Conservation (phyloP, 2,329 filamentous ascomycete species). For the Aspergillus terreus region DNA sequence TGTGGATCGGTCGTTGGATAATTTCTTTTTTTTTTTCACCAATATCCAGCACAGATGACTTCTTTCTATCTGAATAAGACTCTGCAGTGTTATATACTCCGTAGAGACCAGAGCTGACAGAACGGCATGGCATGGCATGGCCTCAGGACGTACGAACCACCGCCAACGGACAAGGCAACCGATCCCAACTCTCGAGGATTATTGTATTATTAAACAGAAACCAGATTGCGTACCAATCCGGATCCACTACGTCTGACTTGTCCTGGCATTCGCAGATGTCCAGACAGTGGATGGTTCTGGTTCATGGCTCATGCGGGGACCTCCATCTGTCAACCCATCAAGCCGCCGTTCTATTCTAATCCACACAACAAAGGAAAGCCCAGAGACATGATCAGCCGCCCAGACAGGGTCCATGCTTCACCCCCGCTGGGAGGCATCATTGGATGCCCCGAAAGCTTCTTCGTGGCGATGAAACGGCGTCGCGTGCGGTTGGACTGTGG, state of each 20-base stretch:
- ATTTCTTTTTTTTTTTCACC: too few relatives aligned
- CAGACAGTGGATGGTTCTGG: background rate
- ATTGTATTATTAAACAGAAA: background rate
- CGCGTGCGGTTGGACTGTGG: constrained; percentile 3
- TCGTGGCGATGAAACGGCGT: constrained; percentile 7
- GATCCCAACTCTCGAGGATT: background rate
- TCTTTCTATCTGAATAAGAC: too few relatives aligned
- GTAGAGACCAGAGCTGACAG: too few relatives aligned
- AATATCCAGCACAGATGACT: too few relatives aligned
- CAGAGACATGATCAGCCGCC: background rate
- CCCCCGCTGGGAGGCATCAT: constrained; percentile 13
- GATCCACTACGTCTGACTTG: background rate
- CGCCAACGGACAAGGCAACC: background rate
- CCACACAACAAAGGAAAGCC: background rate
- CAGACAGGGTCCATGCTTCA: constrained; percentile 8
- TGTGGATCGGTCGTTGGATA: too few relatives aligned
- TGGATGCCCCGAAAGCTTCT: constrained; percentile 16
- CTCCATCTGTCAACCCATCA: background rate
- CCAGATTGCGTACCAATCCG: background rate
- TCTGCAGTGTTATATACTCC: too few relatives aligned
- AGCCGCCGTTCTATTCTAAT: background rate
- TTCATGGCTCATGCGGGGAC: background rate
- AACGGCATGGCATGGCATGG: too few relatives aligned
- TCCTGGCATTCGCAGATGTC: background rate
- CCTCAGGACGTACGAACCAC: too few relatives aligned